These are phyloP conservation scores for Simplicillium aogashimaense DNA, from an alignment of 2,329 filamentous ascomycete species.

Conservation along the genomic window DNA sequence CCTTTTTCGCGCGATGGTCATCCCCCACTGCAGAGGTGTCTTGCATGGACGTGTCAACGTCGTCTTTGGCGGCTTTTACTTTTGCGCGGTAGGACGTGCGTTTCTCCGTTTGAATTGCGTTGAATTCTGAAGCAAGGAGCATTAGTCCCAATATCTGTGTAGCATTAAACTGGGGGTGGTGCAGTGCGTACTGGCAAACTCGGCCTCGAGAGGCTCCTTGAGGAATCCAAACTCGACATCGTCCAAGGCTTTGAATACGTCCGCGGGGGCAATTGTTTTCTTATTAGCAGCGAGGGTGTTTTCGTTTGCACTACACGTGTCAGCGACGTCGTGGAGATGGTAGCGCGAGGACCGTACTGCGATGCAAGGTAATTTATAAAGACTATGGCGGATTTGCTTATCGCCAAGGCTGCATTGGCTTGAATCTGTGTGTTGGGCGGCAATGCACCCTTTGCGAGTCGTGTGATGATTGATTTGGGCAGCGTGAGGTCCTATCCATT, in stretches of 20 bases:
- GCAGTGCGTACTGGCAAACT: constrained; percentile 56
- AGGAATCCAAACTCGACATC: constrained; percentile 70
- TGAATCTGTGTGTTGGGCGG: constrained; percentile 77
- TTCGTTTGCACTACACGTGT: constrained; percentile 55
- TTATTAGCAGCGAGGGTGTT: constrained; percentile 56
- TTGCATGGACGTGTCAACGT: constrained; percentile 11
- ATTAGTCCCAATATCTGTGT: background rate
- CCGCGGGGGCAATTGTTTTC: constrained; percentile 67
- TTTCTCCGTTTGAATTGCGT: constrained; percentile 63
- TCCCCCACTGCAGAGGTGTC: constrained; percentile 17
- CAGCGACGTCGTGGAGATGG: background rate
- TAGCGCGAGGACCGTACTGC: constrained; percentile 46
- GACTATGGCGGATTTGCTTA: constrained; percentile 73
- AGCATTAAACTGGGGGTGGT: background rate
- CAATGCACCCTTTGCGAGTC: constrained; percentile 69
- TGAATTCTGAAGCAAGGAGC: constrained; percentile 46
- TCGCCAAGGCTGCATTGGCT: constrained; percentile 67
- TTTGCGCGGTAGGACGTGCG: constrained; percentile 64
- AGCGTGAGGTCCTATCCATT: constrained; percentile 61
- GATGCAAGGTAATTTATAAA: constrained; percentile 74
- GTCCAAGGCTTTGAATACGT: constrained; percentile 70
- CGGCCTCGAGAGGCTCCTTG: constrained; percentile 57
- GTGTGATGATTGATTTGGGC: constrained; percentile 72
- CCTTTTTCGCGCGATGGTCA: constrained; percentile 27
- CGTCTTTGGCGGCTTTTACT: constrained; percentile 52